These are phyloP conservation scores for Coleophoma crateriformis DNA, from an alignment of 2,329 filamentous ascomycete genomes.

Conservation along the genomic window DNA sequence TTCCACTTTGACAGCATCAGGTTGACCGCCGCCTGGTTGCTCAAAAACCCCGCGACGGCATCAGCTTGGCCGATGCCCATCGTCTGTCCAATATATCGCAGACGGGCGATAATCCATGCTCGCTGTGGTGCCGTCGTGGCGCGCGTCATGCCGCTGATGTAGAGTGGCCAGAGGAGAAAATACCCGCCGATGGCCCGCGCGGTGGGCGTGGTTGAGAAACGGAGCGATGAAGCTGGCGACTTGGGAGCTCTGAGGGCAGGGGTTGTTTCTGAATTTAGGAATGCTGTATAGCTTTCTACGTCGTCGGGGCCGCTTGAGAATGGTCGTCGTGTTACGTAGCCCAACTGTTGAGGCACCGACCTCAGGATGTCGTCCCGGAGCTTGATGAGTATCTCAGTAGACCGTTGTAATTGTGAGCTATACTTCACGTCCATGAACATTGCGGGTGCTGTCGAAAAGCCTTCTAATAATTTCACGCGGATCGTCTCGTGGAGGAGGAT, in stretches of 20 bases:
- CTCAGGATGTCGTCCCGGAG: slow-evolving; percentile 1
- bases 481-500: slow-evolving; percentile 2
- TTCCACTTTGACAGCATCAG: not conserved
- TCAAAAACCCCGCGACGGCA: slow-evolving; percentile 33
- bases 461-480: slow-evolving; percentile 3
- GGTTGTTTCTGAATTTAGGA: too few relatives aligned
- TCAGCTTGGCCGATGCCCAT: slow-evolving; percentile 51
- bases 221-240: not conserved
- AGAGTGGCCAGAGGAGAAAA: slow-evolving; percentile 15
- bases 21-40: not conserved
- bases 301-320: not conserved
- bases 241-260: not conserved
- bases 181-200: slow-evolving; percentile 8
- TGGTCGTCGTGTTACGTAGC: slow-evolving; percentile 8
- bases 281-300: not conserved
- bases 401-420: slow-evolving; percentile 2
- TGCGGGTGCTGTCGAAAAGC: slow-evolving; percentile 2
- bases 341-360: not conserved
- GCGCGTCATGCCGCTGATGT: slow-evolving; percentile 6
- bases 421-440: slow-evolving; percentile 2
- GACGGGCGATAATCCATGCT: slow-evolving; percentile 17
- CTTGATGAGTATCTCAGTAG: slow-evolving; percentile 3
- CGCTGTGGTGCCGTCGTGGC: not conserved
- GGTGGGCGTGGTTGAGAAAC: not conserved
- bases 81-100: slow-evolving; percentile 45